Evolutionary conservation across 2,329 filamentous ascomycete genomes (phyloP), one percentile per base, ranked within the genome.

Genomic region (Penicillium sp.): DNA sequence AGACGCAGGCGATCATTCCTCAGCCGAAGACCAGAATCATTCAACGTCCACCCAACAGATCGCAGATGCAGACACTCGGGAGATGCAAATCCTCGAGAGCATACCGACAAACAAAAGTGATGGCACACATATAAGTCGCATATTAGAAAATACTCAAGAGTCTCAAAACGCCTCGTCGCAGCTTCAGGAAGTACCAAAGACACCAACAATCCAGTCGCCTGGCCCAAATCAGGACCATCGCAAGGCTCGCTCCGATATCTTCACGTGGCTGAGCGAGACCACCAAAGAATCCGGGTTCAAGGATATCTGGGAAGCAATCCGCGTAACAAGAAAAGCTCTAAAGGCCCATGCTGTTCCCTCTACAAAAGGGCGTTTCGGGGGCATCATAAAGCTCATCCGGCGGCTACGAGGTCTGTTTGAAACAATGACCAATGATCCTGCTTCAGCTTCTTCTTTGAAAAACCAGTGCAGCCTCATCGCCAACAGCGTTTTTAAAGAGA

Each of bases 201-300:
- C 31, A n/a, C 20, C 44, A 6, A 18, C 22, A 24, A 42, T 26
- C 5, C n/a, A 42, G 24, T 4, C 29, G n/a, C 4, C 29, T 6
- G 2, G 7, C 29, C 16, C 37, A 22, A 24, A 35, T 29, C 37
- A 40, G 24, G 26, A 18, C 5, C 14, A 9, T 26, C 16, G 9
- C 16, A 32, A 8, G 5, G 3, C 11, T 29, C 34, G 32, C 11
- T 22, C 35, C 16, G 16, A 34, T 22, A 46, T 56, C n/a, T 56
- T 56, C 29, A 40, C 20, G 4, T 56, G 53, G 53, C 20, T 56
- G 16, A 46, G 34, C 3, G 26, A 52, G 9, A 26, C 40, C 20
- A 52, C 43, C 9, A 45, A 40, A 20, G 48, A 52, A 40, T 52
- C 53, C 26, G 53, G n/a, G 5, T 56, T 56, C n/a, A 46, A 56